Percentiles rank a stretch among this genome's conserved stretches.
phyloP scores from a whole-genome alignment of 805 yeast genomes.

The Ogataea methanolica region DNA sequence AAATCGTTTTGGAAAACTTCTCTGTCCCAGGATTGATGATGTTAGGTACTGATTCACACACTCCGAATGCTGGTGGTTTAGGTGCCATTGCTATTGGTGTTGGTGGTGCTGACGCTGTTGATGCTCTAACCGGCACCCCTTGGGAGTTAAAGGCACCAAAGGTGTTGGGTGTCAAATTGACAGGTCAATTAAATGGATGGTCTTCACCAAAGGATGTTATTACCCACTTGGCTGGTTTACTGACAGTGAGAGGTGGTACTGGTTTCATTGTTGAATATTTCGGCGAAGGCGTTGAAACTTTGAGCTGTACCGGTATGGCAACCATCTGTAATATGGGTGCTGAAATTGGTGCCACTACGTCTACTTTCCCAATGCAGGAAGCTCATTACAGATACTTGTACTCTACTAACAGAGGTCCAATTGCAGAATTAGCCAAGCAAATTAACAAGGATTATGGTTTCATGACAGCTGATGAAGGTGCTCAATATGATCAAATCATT shows the following conservation, averaged over 20 bases:
- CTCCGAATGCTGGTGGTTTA: constrained; percentile 98
- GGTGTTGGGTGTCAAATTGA: constrained; percentile 88
- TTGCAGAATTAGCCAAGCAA: constrained; percentile 73
- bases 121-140: constrained; percentile 87
- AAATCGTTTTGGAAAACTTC: constrained; percentile 92
- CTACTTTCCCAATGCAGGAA: constrained; percentile 93
- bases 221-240: constrained; percentile 85
- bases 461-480: constrained; percentile 85
- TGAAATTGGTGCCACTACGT: constrained; percentile 97
- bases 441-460: constrained; percentile 58
- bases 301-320: constrained; percentile 98
- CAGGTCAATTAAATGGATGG: constrained; percentile 93
- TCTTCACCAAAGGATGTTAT: constrained; percentile 96
- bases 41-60: constrained; percentile 96
- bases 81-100: constrained; percentile 98
- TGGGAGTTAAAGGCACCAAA: constrained; percentile 99
- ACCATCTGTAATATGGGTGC: constrained; percentile 99
- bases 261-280: constrained; percentile 95
- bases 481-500: constrained; percentile 88
- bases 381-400: constrained; percentile 82
- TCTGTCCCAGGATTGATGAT: constrained; percentile 97
- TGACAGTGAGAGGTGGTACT: constrained; percentile 98
- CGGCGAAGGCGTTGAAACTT: constrained; percentile 89
- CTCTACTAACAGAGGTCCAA: constrained; percentile 81
- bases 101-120: constrained; percentile 99